Conservation (phyloP, 169 alveolate genomes). For the Plasmodium reichenowi region DNA sequence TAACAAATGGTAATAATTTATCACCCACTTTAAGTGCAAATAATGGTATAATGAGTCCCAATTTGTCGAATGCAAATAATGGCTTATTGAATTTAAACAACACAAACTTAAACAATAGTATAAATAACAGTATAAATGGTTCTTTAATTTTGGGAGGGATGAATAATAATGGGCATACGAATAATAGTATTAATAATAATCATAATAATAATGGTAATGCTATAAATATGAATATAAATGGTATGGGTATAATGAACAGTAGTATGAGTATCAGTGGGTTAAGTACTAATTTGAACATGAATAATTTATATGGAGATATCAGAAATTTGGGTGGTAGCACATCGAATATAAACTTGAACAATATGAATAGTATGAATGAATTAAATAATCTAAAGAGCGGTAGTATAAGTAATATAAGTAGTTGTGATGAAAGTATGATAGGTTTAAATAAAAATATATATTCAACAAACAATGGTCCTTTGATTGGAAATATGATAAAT, state of each 20-base stretch:
- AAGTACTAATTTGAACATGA: conserved; percentile 27
- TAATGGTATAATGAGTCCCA: conserved; percentile 6
- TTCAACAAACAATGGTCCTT: neutral
- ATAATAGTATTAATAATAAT: conserved; percentile 5
- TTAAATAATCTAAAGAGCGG: conserved; percentile 8
- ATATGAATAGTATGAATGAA: conserved; percentile 10
- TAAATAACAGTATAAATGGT: conserved; percentile 14
- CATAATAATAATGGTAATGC: neutral
- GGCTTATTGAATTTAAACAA: conserved; percentile 2
- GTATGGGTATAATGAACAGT: conserved; percentile 8
- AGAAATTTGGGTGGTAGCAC: neutral
- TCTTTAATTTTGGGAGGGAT: neutral
- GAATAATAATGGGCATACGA: neutral
- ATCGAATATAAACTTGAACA: neutral
- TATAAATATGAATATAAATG: conserved; percentile 14
- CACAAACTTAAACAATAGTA: conserved; percentile 1
- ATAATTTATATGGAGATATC: conserved; percentile 11
- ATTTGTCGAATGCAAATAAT: conserved; percentile 19
- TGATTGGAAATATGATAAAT: neutral
- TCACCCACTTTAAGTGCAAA: neutral
- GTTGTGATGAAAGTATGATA: conserved; percentile 17
- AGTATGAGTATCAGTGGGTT: conserved; percentile 3
- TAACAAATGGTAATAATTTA: conserved; percentile 1
- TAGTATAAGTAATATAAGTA: conserved; percentile 2
- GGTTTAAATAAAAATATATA: conserved; percentile 7